A percentile compares a stretch with the other conserved stretches of the same genome.
Evolutionary conservation across 202 grass and related monocot species (phyloP).

Genomic region (Zizania palustris): DNA sequence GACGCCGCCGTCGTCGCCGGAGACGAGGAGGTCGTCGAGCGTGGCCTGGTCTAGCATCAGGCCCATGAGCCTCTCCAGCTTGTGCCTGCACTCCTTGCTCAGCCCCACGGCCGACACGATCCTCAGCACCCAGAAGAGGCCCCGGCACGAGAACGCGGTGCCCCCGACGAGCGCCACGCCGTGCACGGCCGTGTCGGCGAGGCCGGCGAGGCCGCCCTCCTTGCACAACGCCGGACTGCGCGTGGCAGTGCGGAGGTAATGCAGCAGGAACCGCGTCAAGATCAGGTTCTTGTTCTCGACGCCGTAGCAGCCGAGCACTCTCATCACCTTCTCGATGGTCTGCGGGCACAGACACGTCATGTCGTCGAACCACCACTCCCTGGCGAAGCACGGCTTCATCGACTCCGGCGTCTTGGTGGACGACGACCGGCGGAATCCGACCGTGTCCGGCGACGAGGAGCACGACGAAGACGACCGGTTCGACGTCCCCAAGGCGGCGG

Average conservation of each 20-base stretch:
- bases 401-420: slow-evolving; percentile 64
- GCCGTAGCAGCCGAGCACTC: slow-evolving; percentile 66
- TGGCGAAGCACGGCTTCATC: slow-evolving; percentile 44
- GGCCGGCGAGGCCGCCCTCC: slow-evolving; percentile 35
- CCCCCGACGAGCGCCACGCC: slow-evolving; percentile 69
- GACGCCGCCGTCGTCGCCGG: slow-evolving; percentile 57
- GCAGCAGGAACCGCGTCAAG: slow-evolving; percentile 77
- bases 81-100: slow-evolving; percentile 63
- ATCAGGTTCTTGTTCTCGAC: slow-evolving; percentile 76
- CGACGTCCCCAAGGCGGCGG: slow-evolving; percentile 29
- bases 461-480: slow-evolving; percentile 63
- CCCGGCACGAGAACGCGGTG: slow-evolving; percentile 74
- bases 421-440: slow-evolving; percentile 49
- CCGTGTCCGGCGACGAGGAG: slow-evolving; percentile 68
- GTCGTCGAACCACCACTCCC: slow-evolving; percentile 96
- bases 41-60: slow-evolving; percentile 81
- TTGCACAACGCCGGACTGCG: slow-evolving; percentile 28
- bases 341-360: slow-evolving; percentile 57
- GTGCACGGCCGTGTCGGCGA: slow-evolving; percentile 89
- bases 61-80: slow-evolving; percentile 76
- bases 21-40: slow-evolving; percentile 79
- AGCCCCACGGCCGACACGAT: slow-evolving; percentile 60
- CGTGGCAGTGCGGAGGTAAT: slow-evolving; percentile 66
- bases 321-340: slow-evolving; percentile 70
- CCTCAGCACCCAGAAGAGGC: slow-evolving; percentile 78